Evolutionary conservation across 2,329 filamentous ascomycete genomes (phyloP), one percentile per base, ranked within the genome.

Genomic region (Phyllosticta citriasiana): DNA sequence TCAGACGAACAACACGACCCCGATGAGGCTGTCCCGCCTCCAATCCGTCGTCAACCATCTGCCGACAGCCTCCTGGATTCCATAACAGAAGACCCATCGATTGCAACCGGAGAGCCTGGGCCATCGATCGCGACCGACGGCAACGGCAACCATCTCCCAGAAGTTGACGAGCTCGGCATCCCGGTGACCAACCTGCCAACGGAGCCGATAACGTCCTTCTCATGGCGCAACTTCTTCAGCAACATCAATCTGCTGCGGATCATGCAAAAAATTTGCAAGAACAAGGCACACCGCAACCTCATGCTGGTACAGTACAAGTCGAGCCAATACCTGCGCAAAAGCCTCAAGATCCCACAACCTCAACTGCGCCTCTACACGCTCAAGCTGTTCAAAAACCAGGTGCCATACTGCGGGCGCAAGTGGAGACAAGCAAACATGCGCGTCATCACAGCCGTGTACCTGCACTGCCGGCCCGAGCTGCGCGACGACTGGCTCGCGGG

Each of bases 371-470:
- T 96, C 53, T 97, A 97, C 78, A 96, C 94, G 0, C 84, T 99
- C 67, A 99, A 99, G 76, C 82, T 99, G 0, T 97, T 97, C 85
- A 99, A 99, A 76, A 94, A 91, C 63, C 94, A 99, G 74, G 94
- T 99, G 4, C 94, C 94, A 0, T 99, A 96, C 79, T 97, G 93
- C 74, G 93, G 94, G 24, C 87, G 94, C 53, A 99, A 99, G 77
- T 99, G 94, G 94, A 87, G 94, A 14, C 94, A 97, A 77, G 87
- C 86, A 67, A 97, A 99, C 74, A 99, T 99, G 94, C 89, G 93
- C 60, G 92, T 97, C 70, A 99, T 99, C 71, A 99, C 94, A 0
- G 91, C 92, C 3, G 90, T 99, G 1, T 99, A 97, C 74, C 80
- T 99, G 56, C 90, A 96, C 76, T 96, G 93, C 70, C 83, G 91